These are phyloP conservation scores for Tilletia caries DNA, from an alignment of 1,284 basidiomycete genomes.

Conservation along the genomic window DNA sequence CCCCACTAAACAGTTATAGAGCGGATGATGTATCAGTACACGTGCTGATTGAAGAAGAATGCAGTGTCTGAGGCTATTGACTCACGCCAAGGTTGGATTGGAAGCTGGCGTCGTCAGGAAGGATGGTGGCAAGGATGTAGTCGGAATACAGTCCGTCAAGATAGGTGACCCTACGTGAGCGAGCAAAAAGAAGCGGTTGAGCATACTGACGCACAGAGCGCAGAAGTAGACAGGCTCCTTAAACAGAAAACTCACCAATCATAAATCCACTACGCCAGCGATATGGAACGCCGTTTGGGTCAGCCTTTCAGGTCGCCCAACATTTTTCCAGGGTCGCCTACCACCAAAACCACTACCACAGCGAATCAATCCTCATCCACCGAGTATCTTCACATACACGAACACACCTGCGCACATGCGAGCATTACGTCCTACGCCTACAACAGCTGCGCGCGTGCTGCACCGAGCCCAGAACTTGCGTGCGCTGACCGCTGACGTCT, in stretches of 20 bases:
- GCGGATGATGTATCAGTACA: not conserved
- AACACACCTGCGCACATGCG: no score
- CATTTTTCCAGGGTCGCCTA: no score
- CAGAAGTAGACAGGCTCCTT: not conserved
- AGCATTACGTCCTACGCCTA: no score
- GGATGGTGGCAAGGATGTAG: constrained; percentile 69
- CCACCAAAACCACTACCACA: no score
- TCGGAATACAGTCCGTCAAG: constrained; percentile 70
- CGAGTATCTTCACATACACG: no score
- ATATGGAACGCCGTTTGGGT: no score
- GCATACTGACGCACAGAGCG: no score
- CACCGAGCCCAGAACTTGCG: no score
- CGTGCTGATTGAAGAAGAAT: constrained; percentile 33
- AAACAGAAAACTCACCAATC: constrained; percentile 65
- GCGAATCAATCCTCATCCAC: no score
- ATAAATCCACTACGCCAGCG: constrained; percentile 79
- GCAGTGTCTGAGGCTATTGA: constrained; percentile 36
- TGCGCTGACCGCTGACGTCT: no score
- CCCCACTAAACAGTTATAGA: not conserved
- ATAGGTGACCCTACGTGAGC: constrained; percentile 21
- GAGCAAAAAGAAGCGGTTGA: not conserved
- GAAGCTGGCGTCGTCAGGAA: constrained; percentile 34
- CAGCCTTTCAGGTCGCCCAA: no score
- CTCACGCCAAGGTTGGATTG: constrained; percentile 11
- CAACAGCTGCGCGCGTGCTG: no score